Base-by-base conservation (phyloP, 2,329 filamentous ascomycete genomes). In the Pseudocercospora musae region DNA sequence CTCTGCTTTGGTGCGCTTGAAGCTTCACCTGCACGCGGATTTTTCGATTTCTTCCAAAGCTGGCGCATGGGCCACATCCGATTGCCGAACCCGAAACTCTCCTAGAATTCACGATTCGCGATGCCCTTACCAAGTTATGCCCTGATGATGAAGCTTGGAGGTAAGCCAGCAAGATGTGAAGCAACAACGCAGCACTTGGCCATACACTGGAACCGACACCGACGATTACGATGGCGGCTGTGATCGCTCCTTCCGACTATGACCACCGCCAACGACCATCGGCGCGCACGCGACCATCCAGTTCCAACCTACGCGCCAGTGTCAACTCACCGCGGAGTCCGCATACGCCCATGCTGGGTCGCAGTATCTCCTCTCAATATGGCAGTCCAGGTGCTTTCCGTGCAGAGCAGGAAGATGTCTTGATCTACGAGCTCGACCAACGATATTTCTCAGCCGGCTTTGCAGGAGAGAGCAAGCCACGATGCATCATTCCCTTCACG, bases 341-440 rank as follows among this genome's bases (percentile, higher is more conserved):
- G 15, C 81, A 31, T 85, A 87, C 72, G 81, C 86, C 68, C 84
- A 85, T 50, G 80, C 86, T 67, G 84, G 86, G 63, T 77, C 86
- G 71, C 75, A 90, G 68, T 81, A 87, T 71, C 79, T 88, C 71
- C 67, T 82, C 82, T 20, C 80, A 82, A 57, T 85, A 82, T 67
- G 84, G 83, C 29, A 87, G 86, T 4, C 84, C 85, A 1, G 80
- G 82, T 50, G 79, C 80, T 31, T 86, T 84, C 65, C 84, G 86
- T 20, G 72, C 74, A 54, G 82, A 86, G 61, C 92, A 96, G 70
- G 95, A 99, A 72, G 95, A 97, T 68, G 82, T 89, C 6, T 78
- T 96, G 4, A 84, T 99, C 46, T 81, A 97, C 57, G 92, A 98
- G 74, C 75, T 98, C 37, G 93, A 92, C 0, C 85, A 90, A 9